phyloP scores from a whole-genome alignment of 1,139 yeast genomes.

The Sugiyamaella japonica region DNA sequence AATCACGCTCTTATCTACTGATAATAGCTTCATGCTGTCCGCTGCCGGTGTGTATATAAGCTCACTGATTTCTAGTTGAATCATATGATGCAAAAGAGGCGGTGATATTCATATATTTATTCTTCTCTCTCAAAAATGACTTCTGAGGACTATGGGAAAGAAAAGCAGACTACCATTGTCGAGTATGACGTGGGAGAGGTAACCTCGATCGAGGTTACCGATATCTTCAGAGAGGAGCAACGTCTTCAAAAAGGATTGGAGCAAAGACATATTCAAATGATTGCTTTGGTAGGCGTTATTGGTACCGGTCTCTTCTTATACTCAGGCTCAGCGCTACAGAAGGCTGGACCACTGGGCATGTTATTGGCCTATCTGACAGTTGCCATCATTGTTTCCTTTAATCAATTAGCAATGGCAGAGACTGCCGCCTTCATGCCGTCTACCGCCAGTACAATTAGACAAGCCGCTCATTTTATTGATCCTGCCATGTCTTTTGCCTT shows the following conservation, averaged over 20 bases:
- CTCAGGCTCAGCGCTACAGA: slow-evolving; percentile 63
- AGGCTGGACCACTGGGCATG: slow-evolving; percentile 78
- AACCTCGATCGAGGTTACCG: slow-evolving; percentile 2
- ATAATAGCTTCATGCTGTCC: neutral
- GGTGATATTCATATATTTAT: no score
- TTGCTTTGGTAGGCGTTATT: slow-evolving; percentile 83
- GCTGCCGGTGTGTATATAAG: neutral
- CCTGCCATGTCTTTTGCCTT: slow-evolving; percentile 80
- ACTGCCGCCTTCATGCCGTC: slow-evolving; percentile 80
- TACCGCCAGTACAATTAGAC: slow-evolving; percentile 75
- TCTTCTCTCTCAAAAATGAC: neutral
- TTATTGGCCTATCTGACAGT: slow-evolving; percentile 73
- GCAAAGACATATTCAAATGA: slow-evolving; percentile 60
- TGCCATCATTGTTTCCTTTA: slow-evolving; percentile 66
- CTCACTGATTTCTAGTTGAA: neutral
- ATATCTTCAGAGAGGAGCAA: slow-evolving; percentile 4
- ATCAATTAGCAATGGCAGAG: slow-evolving; percentile 82
- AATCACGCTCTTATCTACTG: neutral
- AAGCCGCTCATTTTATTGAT: slow-evolving; percentile 68
- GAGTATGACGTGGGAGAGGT: slow-evolving; percentile 6
- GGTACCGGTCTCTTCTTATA: slow-evolving; percentile 82
- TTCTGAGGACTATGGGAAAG: neutral
- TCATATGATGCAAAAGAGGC: neutral
- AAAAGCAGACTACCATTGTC: neutral
- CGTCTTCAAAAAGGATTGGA: slow-evolving; percentile 44